A percentile compares a stretch with the other conserved stretches of the same genome.
phyloP scores from a whole-genome alignment of 495 filamentous ascomycete genomes.

The Apiosordaria backusii region DNA sequence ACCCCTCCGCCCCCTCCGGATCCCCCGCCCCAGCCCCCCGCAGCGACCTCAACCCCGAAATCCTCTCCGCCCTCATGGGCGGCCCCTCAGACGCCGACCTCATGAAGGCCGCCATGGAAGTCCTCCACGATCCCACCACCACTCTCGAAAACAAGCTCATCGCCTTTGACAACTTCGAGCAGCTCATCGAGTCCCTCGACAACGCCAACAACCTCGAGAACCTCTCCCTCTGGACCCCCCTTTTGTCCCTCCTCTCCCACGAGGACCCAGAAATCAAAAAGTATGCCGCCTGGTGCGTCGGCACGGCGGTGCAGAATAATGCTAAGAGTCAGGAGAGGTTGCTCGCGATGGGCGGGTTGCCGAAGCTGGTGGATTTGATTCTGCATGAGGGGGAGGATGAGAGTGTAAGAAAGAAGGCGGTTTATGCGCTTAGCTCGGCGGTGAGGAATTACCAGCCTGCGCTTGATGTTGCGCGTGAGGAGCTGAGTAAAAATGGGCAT shows the following conservation, averaged over 20 bases:
- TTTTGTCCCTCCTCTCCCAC: conserved; percentile 63
- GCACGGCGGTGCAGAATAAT: conserved; percentile 96
- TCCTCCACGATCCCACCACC: conserved; percentile 60
- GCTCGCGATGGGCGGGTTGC: conserved; percentile 65
- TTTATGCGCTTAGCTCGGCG: conserved; percentile 79
- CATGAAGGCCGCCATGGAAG: conserved; percentile 78
- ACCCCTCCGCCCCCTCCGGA: conserved; percentile 36
- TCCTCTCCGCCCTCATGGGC: conserved; percentile 68
- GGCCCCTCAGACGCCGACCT: conserved; percentile 82
- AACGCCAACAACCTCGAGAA: conserved; percentile 89
- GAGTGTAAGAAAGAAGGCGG: conserved; percentile 74
- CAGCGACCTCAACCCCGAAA: conserved; percentile 56
- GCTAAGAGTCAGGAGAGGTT: conserved; percentile 73
- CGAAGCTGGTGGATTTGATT: conserved; percentile 63
- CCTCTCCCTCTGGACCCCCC: conserved; percentile 74
- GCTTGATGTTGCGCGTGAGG: conserved; percentile 61
- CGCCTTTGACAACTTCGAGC: conserved; percentile 96
- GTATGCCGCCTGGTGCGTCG: conserved; percentile 88
- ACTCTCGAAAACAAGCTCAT: conserved; percentile 72
- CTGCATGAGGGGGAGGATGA: conserved; percentile 52
- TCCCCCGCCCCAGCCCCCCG: conserved; percentile 14
- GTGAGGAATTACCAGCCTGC: conserved; percentile 84
- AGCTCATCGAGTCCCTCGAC: conserved; percentile 85
- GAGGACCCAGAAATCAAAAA: conserved; percentile 67
- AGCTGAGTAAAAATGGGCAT: conserved; percentile 49